phyloP scores from a whole-genome alignment of 192 early-diverging fungal genomes.

The Umbelopsis sp. region DNA sequence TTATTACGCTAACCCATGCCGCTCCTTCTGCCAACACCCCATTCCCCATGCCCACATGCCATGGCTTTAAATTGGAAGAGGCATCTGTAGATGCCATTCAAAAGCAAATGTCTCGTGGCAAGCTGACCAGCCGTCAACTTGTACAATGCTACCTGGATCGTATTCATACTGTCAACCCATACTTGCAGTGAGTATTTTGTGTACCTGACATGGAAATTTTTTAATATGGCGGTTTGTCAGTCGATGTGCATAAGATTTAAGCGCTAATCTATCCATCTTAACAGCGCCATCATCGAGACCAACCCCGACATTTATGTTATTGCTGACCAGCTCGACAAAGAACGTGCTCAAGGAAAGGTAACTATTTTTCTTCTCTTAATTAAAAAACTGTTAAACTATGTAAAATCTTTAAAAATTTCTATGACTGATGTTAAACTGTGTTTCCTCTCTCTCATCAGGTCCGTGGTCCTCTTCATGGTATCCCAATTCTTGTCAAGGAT shows the following conservation, averaged over 20 bases:
- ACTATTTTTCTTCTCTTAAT: background rate
- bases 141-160: conserved; percentile 21
- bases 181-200: conserved; percentile 12
- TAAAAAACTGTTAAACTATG: too few species aligned
- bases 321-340: conserved; percentile 31
- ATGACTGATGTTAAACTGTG: too few species aligned
- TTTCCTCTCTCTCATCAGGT: background rate
- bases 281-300: conserved; percentile 37
- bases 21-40: background rate
- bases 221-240: too few species aligned
- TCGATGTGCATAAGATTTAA: too few species aligned
- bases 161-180: background rate
- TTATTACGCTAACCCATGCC: background rate
- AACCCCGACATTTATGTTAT: conserved; percentile 35
- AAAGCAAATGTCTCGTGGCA: background rate
- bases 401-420: too few species aligned
- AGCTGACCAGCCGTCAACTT: conserved; percentile 12
- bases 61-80: conserved; percentile 27
- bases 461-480: conserved; percentile 35
- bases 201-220: background rate
- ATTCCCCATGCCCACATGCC: conserved; percentile 22
- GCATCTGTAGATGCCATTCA: conserved; percentile 23
- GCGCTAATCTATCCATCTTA: background rate
- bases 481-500: conserved; percentile 44
- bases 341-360: conserved; percentile 20